A percentile compares a stretch with the other conserved stretches of the same genome.
Conservation (phyloP, 2,329 filamentous ascomycete genomes). For the Microascus cirrosus region DNA sequence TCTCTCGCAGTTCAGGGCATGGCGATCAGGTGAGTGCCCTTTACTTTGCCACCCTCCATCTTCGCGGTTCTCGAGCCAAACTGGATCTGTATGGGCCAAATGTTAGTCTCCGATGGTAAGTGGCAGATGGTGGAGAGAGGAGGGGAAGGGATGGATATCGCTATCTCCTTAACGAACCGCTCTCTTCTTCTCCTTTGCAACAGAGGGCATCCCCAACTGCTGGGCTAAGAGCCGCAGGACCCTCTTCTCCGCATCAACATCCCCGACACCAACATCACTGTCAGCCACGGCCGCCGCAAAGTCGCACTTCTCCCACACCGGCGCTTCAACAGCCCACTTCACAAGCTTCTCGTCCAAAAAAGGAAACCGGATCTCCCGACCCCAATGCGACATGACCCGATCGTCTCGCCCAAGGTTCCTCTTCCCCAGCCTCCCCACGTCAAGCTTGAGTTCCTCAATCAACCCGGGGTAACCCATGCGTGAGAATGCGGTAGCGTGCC, state of each 20-base stretch:
- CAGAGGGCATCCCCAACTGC: slow-evolving; percentile 57
- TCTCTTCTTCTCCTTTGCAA: slow-evolving; percentile 83
- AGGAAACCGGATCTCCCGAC: slow-evolving; percentile 79
- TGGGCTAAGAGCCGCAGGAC: slow-evolving; percentile 67
- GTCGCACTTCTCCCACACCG: slow-evolving; percentile 80
- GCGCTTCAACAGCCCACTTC: slow-evolving; percentile 62
- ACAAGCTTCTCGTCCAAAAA: slow-evolving; percentile 83
- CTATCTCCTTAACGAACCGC: slow-evolving; percentile 45
- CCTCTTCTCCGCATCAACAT: slow-evolving; percentile 69
- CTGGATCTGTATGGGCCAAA: slow-evolving; percentile 46
- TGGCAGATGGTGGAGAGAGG: neutral
- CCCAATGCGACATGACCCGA: slow-evolving; percentile 80
- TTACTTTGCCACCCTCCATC: slow-evolving; percentile 60
- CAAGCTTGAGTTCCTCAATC: slow-evolving; percentile 71
- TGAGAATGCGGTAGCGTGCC: slow-evolving; percentile 68
- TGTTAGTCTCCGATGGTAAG: neutral
- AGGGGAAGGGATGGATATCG: neutral
- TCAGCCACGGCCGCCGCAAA: slow-evolving; percentile 43
- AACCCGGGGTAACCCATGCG: slow-evolving; percentile 60
- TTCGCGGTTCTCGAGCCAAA: slow-evolving; percentile 76
- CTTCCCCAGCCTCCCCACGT: slow-evolving; percentile 76
- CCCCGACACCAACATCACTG: slow-evolving; percentile 13
- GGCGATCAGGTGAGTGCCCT: slow-evolving; percentile 39
- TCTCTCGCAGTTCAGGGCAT: neutral
- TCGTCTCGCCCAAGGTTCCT: slow-evolving; percentile 95